These are phyloP conservation scores for Clarireedia monteithiana DNA, from an alignment of 2,329 filamentous ascomycete species.

Conservation along the genomic window DNA sequence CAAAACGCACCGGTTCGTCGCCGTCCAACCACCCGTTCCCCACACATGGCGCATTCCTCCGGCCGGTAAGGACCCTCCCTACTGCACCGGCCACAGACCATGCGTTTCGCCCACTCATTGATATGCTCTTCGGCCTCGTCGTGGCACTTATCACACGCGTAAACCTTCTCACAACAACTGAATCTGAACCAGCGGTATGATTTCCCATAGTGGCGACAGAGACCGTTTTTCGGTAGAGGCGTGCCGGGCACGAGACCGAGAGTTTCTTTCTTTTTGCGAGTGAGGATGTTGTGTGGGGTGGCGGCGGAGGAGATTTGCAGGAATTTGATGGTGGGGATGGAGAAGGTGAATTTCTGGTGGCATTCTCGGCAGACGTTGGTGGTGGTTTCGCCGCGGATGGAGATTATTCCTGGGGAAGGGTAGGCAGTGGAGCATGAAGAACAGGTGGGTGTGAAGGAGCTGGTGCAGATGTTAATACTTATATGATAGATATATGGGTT, in stretches of 20 bases:
- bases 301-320: slow-evolving; percentile 53
- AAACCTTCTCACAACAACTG: slow-evolving; percentile 51
- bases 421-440: slow-evolving; percentile 64
- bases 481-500: background rate
- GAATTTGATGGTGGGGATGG: slow-evolving; percentile 71
- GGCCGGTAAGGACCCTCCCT: slow-evolving; percentile 73
- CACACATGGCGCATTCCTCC: slow-evolving; percentile 69
- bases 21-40: slow-evolving; percentile 57
- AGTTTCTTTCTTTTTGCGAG: slow-evolving; percentile 41
- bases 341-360: slow-evolving; percentile 72
- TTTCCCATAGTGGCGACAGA: slow-evolving; percentile 50
- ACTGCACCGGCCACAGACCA: slow-evolving; percentile 76
- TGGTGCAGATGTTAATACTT: slow-evolving; percentile 29
- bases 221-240: slow-evolving; percentile 43
- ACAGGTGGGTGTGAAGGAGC: slow-evolving; percentile 73
- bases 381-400: slow-evolving; percentile 65
- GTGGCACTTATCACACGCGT: slow-evolving; percentile 66
- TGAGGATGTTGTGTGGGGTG: slow-evolving; percentile 32
- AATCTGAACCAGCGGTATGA: slow-evolving; percentile 60
- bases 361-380: slow-evolving; percentile 73
- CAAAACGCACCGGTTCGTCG: slow-evolving; percentile 59
- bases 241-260: slow-evolving; percentile 51
- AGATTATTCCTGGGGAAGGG: slow-evolving; percentile 54
- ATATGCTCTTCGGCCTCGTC: slow-evolving; percentile 62
- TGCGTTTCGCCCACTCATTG: slow-evolving; percentile 75